Base-by-base conservation (phyloP, 495 filamentous ascomycete species). In the Hypoxylon trugodes region DNA sequence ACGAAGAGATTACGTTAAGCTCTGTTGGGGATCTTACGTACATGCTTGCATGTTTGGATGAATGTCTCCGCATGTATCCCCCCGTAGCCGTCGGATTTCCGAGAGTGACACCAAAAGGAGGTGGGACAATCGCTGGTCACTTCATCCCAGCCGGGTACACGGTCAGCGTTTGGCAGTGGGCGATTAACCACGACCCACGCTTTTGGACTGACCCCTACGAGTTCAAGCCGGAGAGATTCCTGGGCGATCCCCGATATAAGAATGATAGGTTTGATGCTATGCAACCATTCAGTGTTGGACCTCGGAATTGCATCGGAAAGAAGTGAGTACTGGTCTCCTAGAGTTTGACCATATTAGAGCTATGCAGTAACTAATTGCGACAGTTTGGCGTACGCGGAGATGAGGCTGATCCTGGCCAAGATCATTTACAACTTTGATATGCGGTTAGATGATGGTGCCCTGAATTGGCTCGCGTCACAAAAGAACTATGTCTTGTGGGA, bases 31-130 rank as follows among this genome's bases (percentile, higher is more conserved):
- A 72, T 0, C 73, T 87, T 13, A 6, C n/a, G 3, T 42, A 41
- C 69, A 65, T 88, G 61, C 56, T 80, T 13, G 86, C 85, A 13
- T 79, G 79, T 38, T 68, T 88, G 0, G 72, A 86, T 37, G 87
- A 89, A 68, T 75, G 74, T 2, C 69, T 89, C 43, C 80, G 87
- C 4, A 75, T 87, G 56, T 85, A 86, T 61, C 83, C 86, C 3
- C 85, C 87, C 1, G 72, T 82, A 2, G 74, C 85, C 0, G 74
- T 52, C 16, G 80, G 76, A 0, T 57, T 82, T 9, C 79, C 80
- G 6, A 70, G 86, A 2, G 64, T 77, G 0, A 74, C 76, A 7
- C 79, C 83, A 2, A 65, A 69, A 19, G 75, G 73, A 0, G 86
- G 86, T 10, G 75, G 71, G 0, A 74, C 46, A 1, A 77, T 89